These are phyloP conservation scores for Colletotrichum cordylinicola DNA, from an alignment of 2,329 filamentous ascomycete species.

Conservation along the genomic window DNA sequence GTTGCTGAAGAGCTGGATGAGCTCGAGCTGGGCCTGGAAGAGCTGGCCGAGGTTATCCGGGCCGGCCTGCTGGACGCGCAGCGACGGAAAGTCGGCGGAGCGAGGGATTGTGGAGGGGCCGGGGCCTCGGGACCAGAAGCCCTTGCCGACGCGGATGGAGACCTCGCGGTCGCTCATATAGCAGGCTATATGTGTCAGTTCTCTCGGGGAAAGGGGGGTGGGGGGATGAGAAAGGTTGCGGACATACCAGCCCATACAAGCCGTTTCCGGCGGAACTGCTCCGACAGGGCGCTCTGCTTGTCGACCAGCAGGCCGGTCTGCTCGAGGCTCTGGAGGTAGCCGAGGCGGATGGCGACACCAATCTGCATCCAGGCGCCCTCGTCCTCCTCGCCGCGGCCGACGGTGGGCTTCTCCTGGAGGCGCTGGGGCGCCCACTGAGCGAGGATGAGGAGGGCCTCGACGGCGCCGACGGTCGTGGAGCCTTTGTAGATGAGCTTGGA, in stretches of 20 bases:
- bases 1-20: conserved; percentile 76
- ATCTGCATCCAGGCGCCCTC: conserved; percentile 81
- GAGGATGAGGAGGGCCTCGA: conserved; percentile 72
- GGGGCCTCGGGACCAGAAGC: conserved; percentile 76
- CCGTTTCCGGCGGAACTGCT: conserved; percentile 65
- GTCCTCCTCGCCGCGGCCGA: conserved; percentile 76
- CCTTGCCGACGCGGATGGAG: conserved; percentile 73
- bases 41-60: conserved; percentile 72
- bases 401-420: conserved; percentile 63
- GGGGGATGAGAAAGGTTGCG: not conserved
- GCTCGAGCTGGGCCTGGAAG: conserved; percentile 73
- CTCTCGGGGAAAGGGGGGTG: not conserved
- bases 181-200: conserved; percentile 46
- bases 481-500: conserved; percentile 71
- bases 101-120: conserved; percentile 69
- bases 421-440: conserved; percentile 78
- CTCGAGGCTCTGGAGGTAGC: conserved; percentile 74
- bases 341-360: conserved; percentile 71
- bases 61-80: conserved; percentile 62
- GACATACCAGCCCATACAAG: conserved; percentile 68
- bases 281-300: conserved; percentile 59
- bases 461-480: conserved; percentile 72
- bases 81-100: conserved; percentile 71
- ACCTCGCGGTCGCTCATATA: conserved; percentile 73
- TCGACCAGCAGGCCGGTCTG: conserved; percentile 67